Base-by-base conservation (phyloP, 1,284 basidiomycete species). In the Trametes sp. region DNA sequence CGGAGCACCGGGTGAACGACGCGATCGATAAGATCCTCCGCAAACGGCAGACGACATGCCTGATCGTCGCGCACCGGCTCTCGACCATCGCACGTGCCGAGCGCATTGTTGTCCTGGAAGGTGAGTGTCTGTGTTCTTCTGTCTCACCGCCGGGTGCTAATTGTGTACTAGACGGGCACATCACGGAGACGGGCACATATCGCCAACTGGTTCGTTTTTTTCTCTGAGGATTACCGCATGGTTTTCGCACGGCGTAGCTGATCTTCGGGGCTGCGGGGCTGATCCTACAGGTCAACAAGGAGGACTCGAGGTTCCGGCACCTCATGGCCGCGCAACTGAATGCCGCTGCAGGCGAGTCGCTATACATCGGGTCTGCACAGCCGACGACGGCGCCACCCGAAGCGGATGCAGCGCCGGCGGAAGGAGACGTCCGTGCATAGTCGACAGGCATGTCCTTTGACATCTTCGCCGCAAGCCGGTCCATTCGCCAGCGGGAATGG, bases 1-100 rank as follows among this genome's bases (percentile, higher is more conserved):
- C 92, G n/a, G 96, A 98, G 76, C 87, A 93, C 65, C 79, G 89
- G 60, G 92, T 96, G 31, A 97, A 98, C 74, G 88, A 94, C 71
- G 96, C 96, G 1, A 92, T 98, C 58, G 93, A 95, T 73, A 91
- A 90, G 73, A 95, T 98, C 63, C 82, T 96, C 53, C 81, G 84
- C 58, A 84, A 86, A 24, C 80, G 89, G 55, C 86, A 90, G 66
- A 94, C 95, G 51, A 96, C 94, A 1, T 95, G 95, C 63, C 79
- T 98, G 44, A 89, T 97, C 59, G 94, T 96, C 26, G 95, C 95
- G 0, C 95, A 97, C 76, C 83, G 95, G 59, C 74, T 95, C 52
- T 93, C 89, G 23, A 95, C 92, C 11, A 95, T 95, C 64, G 94
- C 90, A 21, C 82, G 90, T 60, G 94, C 92, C 1, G 93, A 95